Conservation (phyloP, 768 basidiomycete species). For the Mycena venus region DNA sequence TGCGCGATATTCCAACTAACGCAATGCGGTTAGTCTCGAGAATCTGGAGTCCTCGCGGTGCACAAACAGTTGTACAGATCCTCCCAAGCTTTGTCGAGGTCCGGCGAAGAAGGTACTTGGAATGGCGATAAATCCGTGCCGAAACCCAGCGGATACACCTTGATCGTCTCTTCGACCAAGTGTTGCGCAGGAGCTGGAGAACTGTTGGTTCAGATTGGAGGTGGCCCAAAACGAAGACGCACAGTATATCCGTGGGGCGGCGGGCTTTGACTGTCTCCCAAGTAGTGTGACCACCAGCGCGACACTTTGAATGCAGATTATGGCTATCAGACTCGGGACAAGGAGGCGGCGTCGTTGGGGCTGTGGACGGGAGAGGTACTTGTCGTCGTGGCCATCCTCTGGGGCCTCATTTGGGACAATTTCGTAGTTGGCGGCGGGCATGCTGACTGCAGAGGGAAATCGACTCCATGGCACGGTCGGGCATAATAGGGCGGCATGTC, state of each 20-base stretch:
- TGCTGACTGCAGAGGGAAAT: not conserved
- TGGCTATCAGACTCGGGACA: not conserved
- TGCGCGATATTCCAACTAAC: not conserved
- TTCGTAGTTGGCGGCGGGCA: not conserved
- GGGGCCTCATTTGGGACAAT: not conserved
- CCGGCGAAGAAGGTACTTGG: constrained; percentile 1
- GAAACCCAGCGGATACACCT: not conserved
- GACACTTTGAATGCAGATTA: constrained; percentile 1
- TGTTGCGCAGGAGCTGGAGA: not conserved
- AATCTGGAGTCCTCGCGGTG: too few relatives aligned
- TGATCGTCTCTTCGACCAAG: not conserved
- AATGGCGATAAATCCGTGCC: not conserved
- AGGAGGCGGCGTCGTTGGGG: not conserved
- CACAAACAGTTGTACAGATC: not conserved
- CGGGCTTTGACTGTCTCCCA: not conserved
- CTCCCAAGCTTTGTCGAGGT: not conserved
- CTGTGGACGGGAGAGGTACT: not conserved
- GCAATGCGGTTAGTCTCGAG: not conserved
- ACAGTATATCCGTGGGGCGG: not conserved
- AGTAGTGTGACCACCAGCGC: not conserved
- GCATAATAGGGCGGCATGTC: too few relatives aligned
- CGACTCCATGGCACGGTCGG: too few relatives aligned
- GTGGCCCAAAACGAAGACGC: not conserved
- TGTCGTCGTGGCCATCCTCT: not conserved
- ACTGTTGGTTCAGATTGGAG: not conserved